These are phyloP conservation scores for Loxodes magnus DNA, from an alignment of 73 alveolate genomes.

Conservation along the genomic window DNA sequence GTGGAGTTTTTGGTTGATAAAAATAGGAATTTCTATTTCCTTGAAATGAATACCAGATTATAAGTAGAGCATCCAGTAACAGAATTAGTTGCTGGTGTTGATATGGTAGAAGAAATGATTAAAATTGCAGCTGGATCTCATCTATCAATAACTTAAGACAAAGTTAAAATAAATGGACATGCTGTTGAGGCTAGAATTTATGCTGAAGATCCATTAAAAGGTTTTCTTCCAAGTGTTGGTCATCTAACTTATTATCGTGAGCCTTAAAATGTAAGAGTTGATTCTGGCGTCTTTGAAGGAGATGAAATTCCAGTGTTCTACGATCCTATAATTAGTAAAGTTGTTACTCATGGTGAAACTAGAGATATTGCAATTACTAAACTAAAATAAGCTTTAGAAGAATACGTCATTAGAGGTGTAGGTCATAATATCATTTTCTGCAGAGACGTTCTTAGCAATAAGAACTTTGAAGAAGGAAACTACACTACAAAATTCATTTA, in stretches of 20 bases:
- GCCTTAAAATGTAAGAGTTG: conserved; percentile 70
- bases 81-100: conserved; percentile 37
- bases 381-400: conserved; percentile 40
- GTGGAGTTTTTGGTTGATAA: conserved; percentile 85
- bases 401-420: conserved; percentile 65
- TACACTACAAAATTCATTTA: conserved; percentile 70
- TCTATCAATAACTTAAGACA: conserved; percentile 50
- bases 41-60: conserved; percentile 90
- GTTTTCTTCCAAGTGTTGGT: conserved; percentile 81
- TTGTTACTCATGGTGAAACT: conserved; percentile 62
- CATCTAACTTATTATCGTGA: conserved; percentile 50
- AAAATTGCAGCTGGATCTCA: conserved; percentile 73
- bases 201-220: conserved; percentile 77
- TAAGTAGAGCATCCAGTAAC: conserved; percentile 89
- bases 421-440: conserved; percentile 68
- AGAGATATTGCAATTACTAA: conserved; percentile 55
- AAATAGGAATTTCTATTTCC: conserved; percentile 52
- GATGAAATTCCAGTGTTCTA: conserved; percentile 67
- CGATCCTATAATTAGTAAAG: conserved; percentile 81
- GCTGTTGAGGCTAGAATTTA: conserved; percentile 79
- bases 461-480: conserved; percentile 36
- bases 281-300: conserved; percentile 80
- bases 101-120: conserved; percentile 65
- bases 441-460: conserved; percentile 49
- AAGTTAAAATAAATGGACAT: conserved; percentile 65